Evolutionary conservation across 1,284 basidiomycete species (phyloP), one percentile per base, ranked within the genome.

Genomic region (Acaromyces ingoldii): DNA sequence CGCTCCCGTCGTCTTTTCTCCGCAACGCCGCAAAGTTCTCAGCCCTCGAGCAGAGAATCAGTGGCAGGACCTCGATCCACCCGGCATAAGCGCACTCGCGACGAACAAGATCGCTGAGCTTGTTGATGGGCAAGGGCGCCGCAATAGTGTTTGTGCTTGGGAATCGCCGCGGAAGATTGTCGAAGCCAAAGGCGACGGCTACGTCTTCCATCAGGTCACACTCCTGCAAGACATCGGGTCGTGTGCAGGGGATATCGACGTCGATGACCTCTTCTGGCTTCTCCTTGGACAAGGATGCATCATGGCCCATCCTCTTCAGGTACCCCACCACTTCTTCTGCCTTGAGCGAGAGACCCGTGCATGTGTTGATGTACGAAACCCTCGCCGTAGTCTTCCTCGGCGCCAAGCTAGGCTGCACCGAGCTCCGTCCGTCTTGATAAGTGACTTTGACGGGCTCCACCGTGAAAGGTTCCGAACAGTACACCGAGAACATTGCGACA

Each of bases 161-260:
- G 83, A 97, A 91, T 10, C 85, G 85, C 65, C 88, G 83, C 2
- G 90, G 89, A 39, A 99, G 81, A 71, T 93, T 93, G 80, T 99
- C 96, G 81, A 92, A 98, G 1, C 95, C 95, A 73, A 92, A 96
- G 0, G 91, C 93, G 60, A 99, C 91, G 4, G 95, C 95, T 0
- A 87, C 89, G 67, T 99, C 93, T 75, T 99, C 93, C 86, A 99
- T 89, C 68, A 98, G 83, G 76, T 99, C 93, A 72, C 92, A 96
- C 77, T 97, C 91, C 76, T 98, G 95, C 55, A 99, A 80, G 62
- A 99, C 95, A 74, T 99, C 93, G 0, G 95, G 91, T 40, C 93
- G 84, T 10, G 91, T 97, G 26, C 88, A 82, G 1, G 93, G 93
- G 30, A 99, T 82, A 34, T 83, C 79, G 24, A 98, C 86, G 15